A percentile compares a stretch with the other conserved stretches of the same genome.
Evolutionary conservation across 2,329 filamentous ascomycete genomes (phyloP).

Genomic region (Colletotrichum endophyticum): DNA sequence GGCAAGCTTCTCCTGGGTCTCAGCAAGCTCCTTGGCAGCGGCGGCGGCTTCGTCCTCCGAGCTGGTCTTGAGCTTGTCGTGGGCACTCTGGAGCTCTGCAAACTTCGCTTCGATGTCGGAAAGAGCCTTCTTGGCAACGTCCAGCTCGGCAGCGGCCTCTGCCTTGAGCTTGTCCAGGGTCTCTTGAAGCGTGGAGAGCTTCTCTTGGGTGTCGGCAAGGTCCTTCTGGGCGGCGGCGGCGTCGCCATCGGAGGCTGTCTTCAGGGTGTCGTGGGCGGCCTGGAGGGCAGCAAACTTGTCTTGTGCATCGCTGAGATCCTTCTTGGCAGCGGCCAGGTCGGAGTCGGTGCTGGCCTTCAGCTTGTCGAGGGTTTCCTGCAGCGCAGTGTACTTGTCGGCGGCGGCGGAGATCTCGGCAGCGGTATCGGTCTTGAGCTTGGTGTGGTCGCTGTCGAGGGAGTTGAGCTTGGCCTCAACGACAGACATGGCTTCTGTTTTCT

Average conservation of each 20-base stretch:
- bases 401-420: slow-evolving; percentile 27
- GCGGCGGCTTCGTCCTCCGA: slow-evolving; percentile 34
- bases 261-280: slow-evolving; percentile 27
- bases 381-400: slow-evolving; percentile 17
- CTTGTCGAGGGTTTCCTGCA: slow-evolving; percentile 27
- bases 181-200: slow-evolving; percentile 32
- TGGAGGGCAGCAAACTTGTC: slow-evolving; percentile 34
- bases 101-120: slow-evolving; percentile 26
- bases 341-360: slow-evolving; percentile 26
- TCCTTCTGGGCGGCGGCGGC: slow-evolving; percentile 34
- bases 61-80: slow-evolving; percentile 31
- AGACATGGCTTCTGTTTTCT: slow-evolving; percentile 32
- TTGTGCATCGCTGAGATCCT: slow-evolving; percentile 33
- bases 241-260: slow-evolving; percentile 30
- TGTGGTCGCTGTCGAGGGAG: slow-evolving; percentile 28
- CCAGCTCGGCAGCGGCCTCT: slow-evolving; percentile 35
- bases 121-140: slow-evolving; percentile 29
- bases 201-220: slow-evolving; percentile 29
- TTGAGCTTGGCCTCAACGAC: slow-evolving; percentile 30
- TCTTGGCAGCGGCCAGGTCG: slow-evolving; percentile 35
- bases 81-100: slow-evolving; percentile 31
- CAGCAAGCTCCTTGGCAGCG: slow-evolving; percentile 31
- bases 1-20: slow-evolving; percentile 30
- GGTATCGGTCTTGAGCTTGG: slow-evolving; percentile 30
- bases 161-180: slow-evolving; percentile 31